Base-by-base conservation (phyloP, 2,329 filamentous ascomycete species). In the Aspergillus flavus region DNA sequence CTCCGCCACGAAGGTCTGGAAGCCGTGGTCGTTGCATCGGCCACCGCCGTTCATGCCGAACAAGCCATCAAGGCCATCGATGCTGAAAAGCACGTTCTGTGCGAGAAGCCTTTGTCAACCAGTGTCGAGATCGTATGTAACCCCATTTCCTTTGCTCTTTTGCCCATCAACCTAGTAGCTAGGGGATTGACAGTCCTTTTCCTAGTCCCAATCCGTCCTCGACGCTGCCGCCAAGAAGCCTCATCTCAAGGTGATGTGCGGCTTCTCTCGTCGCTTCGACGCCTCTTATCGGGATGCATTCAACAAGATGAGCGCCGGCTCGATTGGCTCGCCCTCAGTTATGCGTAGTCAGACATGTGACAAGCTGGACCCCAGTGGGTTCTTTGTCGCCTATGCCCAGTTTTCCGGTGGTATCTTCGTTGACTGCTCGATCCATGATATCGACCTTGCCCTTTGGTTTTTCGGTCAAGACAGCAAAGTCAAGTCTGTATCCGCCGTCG, bases 351-450 rank as follows among this genome's bases (percentile, higher is more conserved):
- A 91, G 75, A 91, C 88, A 0, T 89, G 87, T 76, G 88, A 91
- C 76, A 89, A 87, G 73, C 82, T 86, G 61, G 87, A 90, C 63
- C 85, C 87, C 0, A 82, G 82, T 0, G 88, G 88, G 53, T 91
- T 90, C 81, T 91, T 90, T 73, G 87, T 91, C 60, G 81, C 83
- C 26, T 91, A 91, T 75, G 87, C 89, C 14, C 80, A 87, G 68
- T 88, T 85, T 76, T 85, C 81, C 1, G 89, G 89, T 39, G 88
- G 88, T 26, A 89, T 91, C 72, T 91, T 91, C 69, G 89, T 91
- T 62, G 89, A 91, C 79, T 89, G 86, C 78, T 87, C 85, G 58
- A 87, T 91, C 71, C 89, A 91, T 79, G 89, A 91, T 69, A 91
- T 91, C 68, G 87, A 89, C 65, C 82, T 90, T 2, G 81, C 86